Evolutionary conservation across 345 rosid species (phyloP), one percentile per base, ranked within the genome.

Genomic region (Salix exigua): DNA sequence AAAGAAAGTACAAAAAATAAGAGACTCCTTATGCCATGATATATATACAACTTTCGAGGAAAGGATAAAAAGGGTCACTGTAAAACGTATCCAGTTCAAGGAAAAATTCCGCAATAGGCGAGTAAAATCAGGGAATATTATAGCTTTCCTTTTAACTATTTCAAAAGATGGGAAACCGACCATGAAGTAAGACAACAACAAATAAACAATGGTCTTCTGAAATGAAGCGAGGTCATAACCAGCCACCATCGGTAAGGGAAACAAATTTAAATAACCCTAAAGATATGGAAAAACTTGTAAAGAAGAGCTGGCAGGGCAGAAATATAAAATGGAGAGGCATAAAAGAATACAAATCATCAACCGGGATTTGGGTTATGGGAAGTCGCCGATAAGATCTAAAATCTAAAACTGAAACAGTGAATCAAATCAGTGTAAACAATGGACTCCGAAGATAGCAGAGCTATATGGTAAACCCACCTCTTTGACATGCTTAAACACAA

Each of bases 1-100:
- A 72, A 83, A 70, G 48, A 51, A 79, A 77, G 80, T 26, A 11
- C 4, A 31, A 31, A 71, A 8, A 51, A 19, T 51, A 4, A 25
- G 4, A 68, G 2, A 75, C 67, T 72, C 75, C 38, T 17, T 6
- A 70, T 19, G 6, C 38, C 5, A 55, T 21, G 25, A 50, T 17
- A 31, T 30, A 53, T 13, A 33, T 13, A 33, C 13, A 75, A 26
- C 10, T 23, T 21, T 21, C 18, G 21, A 4, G 42, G 7, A 61
- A 72, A 63, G 23, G 23, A 44, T 63, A 58, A 7, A 42, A 44
- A 73, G 37, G 53, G 38, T 67, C 31, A n/a, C 21, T 12, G 30
- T 9, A n/a, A 62, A 35, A 63, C 14, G 33, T 37, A 74, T 63
- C 65, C 77, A 73, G 11, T 46, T 30, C 62, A 28, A 12, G 11